Evolutionary conservation across 2,329 filamentous ascomycete species (phyloP), one percentile per base, ranked within the genome.

Genomic region (Rhinocladiella similis): DNA sequence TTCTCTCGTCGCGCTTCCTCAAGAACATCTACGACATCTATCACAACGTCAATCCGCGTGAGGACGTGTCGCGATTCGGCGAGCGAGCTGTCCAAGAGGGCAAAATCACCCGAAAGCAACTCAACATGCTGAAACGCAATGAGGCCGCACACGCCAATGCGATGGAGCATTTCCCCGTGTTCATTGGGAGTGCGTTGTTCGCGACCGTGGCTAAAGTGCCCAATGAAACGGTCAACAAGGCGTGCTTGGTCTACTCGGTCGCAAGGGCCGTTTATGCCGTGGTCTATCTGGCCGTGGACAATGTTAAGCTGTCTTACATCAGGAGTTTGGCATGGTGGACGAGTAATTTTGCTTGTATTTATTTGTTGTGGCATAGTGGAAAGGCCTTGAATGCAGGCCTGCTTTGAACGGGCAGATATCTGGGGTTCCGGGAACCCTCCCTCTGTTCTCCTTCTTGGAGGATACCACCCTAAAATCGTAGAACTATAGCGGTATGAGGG

Each of bases 51-150:
- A 73, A 70, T 27, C 78, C 79, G 0, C 72, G 78, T 18, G 69
- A 77, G 53, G 78, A 80, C 61, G 65, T 80, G 1, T 59, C 56
- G 45, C 76, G 75, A 60, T 79, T 77, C 63, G 77, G 77, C 54
- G 71, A 74, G 5, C 65, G 64, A 6, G 75, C 76, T 14, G 73
- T 79, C 9, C 65, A 64, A 3, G 72, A 74, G 2, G 75, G 75
- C 3, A 77, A 77, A 61, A 69, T 81, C 41, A 77, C 73, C 0
- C 70, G 69, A 38, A 58, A 56, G 22, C 73, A 76, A 58, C 68
- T 80, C 12, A 67, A 73, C 4, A 73, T 73, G 67, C 62, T 80
- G 16, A 72, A 70, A 52, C 75, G 78, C 43, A 72, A 73, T 58
- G 75, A 80, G 55, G 63, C 70, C 6, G 76, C 76, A 13, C 74